Conservation (phyloP, 345 rosid species). For the Erucastrum elatum region DNA sequence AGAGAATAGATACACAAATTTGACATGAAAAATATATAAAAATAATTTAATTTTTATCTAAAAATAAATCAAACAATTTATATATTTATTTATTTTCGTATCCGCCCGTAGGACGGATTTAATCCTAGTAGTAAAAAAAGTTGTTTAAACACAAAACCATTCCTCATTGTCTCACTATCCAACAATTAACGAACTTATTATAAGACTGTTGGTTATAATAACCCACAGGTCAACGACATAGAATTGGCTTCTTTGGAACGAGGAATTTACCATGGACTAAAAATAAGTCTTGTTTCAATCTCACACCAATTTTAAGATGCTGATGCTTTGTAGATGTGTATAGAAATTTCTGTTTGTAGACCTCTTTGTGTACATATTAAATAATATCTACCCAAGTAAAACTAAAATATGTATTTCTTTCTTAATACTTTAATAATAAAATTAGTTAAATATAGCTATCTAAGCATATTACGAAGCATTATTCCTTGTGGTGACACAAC, state of each 20-base stretch:
- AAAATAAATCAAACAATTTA: no score
- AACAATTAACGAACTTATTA: no score
- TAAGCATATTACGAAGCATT: not conserved
- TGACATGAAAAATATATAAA: no score
- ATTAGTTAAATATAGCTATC: not conserved
- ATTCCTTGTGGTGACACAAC: not conserved
- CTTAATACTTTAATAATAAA: not conserved
- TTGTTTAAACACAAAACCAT: no score
- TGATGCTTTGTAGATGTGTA: not conserved
- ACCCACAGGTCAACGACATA: not conserved
- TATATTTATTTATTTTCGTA: no score
- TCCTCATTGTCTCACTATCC: no score
- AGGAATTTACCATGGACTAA: no score
- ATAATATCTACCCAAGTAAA: not conserved
- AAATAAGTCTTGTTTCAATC: not conserved
- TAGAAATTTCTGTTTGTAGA: not conserved
- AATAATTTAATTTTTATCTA: no score
- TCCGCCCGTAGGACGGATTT: no score
- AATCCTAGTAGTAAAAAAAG: no score
- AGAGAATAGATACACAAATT: no score
- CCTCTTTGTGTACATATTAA: not conserved
- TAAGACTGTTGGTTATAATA: no score
- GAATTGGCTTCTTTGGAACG: not conserved
- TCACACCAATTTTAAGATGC: not conserved
- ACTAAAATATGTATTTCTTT: not conserved